Evolutionary conservation across 2,329 filamentous ascomycete species (phyloP), one percentile per base, ranked within the genome.

Genomic region (Lizonia empirigonia): DNA sequence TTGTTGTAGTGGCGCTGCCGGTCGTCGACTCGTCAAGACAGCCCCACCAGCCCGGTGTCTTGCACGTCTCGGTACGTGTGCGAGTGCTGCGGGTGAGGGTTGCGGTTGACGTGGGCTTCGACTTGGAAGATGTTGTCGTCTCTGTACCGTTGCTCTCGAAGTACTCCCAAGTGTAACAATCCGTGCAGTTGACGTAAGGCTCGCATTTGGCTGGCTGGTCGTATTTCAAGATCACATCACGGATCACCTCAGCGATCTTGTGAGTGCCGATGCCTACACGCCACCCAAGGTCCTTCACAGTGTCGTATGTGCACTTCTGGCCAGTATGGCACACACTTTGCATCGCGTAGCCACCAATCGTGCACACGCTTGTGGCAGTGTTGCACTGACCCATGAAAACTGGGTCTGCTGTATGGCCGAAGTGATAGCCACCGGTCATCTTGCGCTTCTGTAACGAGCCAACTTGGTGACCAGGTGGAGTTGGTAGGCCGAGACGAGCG

Each of bases 381-480:
- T 96, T 97, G 75, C 94, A 97, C 0, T 87, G 90, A 24, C 94
- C 94, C 77, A 97, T 92, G 67, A 88, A 99, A 26, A 99, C 86
- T 0, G 94, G 94, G 72, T 99, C 94, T 0, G 94, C 94, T 0
- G 91, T 97, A 67, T 97, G 92, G 4, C 94, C 94, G 70, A 97
- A 93, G 72, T 99, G 94, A 68, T 86, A 95, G 0, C 89, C 81
- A 10, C 90, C 92, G 0, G 91, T 95, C 64, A 85, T 82, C 51
- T 63, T 63, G 15, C 70, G 65, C 29, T 64, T 55, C 65, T 95
- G 90, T 23, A 90, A 87, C 24, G 83, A 80, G 33, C 82, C 79
- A 19, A 90, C 82, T 64, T 92, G 82, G 36, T 87, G 80, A 19
- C 89, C 90, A 0, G 93, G 93, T 10, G 94, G 93, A 0, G 86